phyloP scores from a whole-genome alignment of 2,329 filamentous ascomycete species.

The Periconia digitata region DNA sequence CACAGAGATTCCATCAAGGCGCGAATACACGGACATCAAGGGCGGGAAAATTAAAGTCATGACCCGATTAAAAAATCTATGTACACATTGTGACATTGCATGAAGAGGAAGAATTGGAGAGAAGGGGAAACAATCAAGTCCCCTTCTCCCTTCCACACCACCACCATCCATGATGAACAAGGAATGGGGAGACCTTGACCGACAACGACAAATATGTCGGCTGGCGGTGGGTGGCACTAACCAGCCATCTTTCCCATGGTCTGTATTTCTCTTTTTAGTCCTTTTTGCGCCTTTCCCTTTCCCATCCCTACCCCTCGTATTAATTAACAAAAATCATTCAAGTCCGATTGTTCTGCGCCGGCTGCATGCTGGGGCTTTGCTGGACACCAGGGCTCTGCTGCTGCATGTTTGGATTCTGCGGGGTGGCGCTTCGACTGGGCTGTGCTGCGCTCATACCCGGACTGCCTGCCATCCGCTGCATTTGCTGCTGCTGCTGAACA shows the following conservation, averaged over 20 bases:
- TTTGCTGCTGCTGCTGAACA: constrained; percentile 38
- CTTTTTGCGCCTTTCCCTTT: background rate
- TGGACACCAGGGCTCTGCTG: constrained; percentile 30
- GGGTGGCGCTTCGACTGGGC: constrained; percentile 42
- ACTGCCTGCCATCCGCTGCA: constrained; percentile 36
- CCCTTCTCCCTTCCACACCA: background rate
- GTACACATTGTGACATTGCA: too few relatives aligned
- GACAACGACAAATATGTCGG: too few relatives aligned
- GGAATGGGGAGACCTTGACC: too few relatives aligned
- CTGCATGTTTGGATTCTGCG: constrained; percentile 35
- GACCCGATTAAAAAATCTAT: background rate
- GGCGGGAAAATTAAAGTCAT: background rate
- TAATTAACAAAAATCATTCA: background rate
- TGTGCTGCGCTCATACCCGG: constrained; percentile 32
- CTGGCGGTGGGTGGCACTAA: too few relatives aligned
- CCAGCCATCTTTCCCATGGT: background rate
- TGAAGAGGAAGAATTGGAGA: background rate
- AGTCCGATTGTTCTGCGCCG: constrained; percentile 26
- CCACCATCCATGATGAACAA: background rate
- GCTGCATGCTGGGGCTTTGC: constrained; percentile 29
- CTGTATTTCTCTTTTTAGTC: background rate
- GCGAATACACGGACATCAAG: background rate
- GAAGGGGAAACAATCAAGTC: background rate
- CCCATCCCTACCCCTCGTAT: background rate
- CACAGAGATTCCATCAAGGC: too few relatives aligned